Evolutionary conservation across 179 eudicot species (phyloP).

Genomic region (Spinacia oleracea): DNA sequence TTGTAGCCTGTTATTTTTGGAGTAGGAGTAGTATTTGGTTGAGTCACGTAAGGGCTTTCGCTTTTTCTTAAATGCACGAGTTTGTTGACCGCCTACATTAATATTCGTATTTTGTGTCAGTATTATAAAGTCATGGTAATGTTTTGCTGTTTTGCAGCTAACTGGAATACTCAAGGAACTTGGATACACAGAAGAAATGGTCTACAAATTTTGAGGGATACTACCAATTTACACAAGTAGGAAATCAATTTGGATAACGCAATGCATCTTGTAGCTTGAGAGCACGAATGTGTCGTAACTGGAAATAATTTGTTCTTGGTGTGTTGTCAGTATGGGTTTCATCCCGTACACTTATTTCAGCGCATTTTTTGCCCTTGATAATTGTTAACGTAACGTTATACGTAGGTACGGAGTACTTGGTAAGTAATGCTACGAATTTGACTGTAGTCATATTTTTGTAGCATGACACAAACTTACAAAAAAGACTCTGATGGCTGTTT

Average conservation of each 20-base stretch:
- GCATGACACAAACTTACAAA: too few relatives aligned
- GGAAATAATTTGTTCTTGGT: constrained; percentile 8
- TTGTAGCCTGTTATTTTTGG: not conserved
- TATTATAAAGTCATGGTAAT: not conserved
- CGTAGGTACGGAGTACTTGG: too few relatives aligned
- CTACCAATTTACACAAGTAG: not conserved
- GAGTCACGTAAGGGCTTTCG: not conserved
- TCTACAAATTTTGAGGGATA: constrained; percentile 72
- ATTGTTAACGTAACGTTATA: not conserved
- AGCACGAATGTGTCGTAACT: not conserved
- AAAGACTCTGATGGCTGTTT: not conserved
- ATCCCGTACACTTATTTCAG: not conserved
- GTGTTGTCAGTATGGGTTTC: not conserved
- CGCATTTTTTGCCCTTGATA: not conserved
- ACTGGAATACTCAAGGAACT: constrained; percentile 81
- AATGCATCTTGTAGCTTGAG: constrained; percentile 9
- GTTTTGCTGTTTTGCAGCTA: constrained; percentile 43
- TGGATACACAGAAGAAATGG: constrained; percentile 85
- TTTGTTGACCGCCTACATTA: not conserved
- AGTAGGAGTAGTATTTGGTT: not conserved
- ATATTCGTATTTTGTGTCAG: not conserved
- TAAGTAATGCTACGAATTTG: too few relatives aligned
- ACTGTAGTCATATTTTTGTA: too few relatives aligned
- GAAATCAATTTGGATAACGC: not conserved
- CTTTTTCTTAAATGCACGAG: not conserved